These are phyloP conservation scores for Breviolum minutum DNA, from an alignment of 73 alveolate species.

Conservation along the genomic window DNA sequence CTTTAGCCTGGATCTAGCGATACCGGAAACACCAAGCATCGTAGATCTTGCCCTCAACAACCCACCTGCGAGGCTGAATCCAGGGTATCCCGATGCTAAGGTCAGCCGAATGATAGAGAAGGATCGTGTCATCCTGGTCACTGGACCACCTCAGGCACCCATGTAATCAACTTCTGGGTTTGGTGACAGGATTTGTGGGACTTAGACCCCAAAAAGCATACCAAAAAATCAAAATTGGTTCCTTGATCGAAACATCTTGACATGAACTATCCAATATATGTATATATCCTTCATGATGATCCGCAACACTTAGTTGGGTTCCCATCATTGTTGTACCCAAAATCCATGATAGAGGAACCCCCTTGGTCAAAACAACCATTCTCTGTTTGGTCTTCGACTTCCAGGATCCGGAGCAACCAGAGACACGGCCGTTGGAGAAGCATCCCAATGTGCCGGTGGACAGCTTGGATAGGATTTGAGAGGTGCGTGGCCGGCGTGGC, in stretches of 20 bases:
- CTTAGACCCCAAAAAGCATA: no score
- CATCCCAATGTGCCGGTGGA: slow-evolving; percentile 84
- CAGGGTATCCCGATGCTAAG: background rate
- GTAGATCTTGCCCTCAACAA: no score
- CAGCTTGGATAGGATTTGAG: slow-evolving; percentile 48
- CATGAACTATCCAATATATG: no score
- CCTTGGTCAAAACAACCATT: no score
- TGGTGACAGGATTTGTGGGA: no score
- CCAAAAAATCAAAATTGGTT: background rate
- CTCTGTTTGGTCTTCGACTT: background rate
- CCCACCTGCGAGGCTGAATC: no score
- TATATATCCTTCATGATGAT: no score
- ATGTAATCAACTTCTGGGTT: background rate
- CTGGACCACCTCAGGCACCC: slow-evolving; percentile 2
- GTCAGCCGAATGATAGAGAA: slow-evolving; percentile 76
- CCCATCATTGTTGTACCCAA: no score
- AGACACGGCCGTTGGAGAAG: slow-evolving; percentile 25
- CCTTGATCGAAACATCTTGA: background rate
- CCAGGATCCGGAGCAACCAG: slow-evolving; percentile 51
- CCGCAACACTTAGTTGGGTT: no score
- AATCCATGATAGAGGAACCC: no score
- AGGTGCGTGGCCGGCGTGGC: background rate
- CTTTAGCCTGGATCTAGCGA: no score
- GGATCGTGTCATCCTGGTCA: slow-evolving; percentile 73
- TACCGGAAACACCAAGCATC: no score